Evolutionary conservation across 371 early-diverging fungal genomes (phyloP).

Genomic region (Coemansia sp.): DNA sequence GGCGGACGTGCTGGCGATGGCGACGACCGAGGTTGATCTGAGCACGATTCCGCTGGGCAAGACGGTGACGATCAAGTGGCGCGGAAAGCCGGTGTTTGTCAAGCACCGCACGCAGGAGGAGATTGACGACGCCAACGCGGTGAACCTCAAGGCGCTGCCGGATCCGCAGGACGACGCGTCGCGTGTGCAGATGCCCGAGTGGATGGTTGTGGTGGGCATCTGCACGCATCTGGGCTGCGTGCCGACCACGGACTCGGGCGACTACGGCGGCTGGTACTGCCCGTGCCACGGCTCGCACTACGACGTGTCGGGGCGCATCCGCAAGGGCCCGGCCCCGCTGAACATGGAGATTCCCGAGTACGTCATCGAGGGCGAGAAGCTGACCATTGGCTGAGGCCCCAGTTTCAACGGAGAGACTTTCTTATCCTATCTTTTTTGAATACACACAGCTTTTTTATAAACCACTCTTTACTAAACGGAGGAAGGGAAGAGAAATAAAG

Average conservation of each 20-base stretch:
- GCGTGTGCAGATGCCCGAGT: constrained; percentile 89
- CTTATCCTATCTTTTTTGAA: neutral
- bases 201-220: constrained; percentile 97
- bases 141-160: constrained; percentile 76
- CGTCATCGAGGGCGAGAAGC: constrained; percentile 59
- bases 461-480: neutral
- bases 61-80: constrained; percentile 97
- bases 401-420: neutral
- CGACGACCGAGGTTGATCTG: constrained; percentile 95
- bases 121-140: constrained; percentile 89
- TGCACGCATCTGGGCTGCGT: constrained; percentile 99
- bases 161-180: constrained; percentile 93
- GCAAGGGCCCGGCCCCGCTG: constrained; percentile 98
- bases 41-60: constrained; percentile 92
- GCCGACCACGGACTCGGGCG: constrained; percentile 97
- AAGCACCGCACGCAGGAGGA: constrained; percentile 95
- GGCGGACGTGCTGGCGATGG: constrained; percentile 96
- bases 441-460: neutral
- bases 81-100: constrained; percentile 98
- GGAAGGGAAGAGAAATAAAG: neutral
- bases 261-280: constrained; percentile 98
- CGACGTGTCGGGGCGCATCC: constrained; percentile 88
- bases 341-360: constrained; percentile 94
- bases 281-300: constrained; percentile 99
- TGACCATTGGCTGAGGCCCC: constrained; percentile 56